These are phyloP conservation scores for Boletus smithii DNA, from an alignment of 1,284 basidiomycete genomes.

Conservation along the genomic window DNA sequence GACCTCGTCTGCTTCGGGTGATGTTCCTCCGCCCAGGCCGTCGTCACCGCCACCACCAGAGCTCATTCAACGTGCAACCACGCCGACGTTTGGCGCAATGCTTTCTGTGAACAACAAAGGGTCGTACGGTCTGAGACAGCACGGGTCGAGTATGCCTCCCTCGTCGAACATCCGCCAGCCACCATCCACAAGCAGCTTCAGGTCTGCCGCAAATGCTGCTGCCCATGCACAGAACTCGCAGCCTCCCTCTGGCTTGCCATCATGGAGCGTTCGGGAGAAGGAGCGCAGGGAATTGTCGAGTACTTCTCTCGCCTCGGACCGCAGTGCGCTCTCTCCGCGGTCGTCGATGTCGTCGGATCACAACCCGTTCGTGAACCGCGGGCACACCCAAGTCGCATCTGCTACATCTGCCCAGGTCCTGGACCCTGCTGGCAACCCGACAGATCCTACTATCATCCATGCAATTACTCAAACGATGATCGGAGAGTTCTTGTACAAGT, in stretches of 20 bases:
- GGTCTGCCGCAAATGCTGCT: slow-evolving; percentile 62
- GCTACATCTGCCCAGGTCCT: slow-evolving; percentile 39
- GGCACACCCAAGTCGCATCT: slow-evolving; percentile 34
- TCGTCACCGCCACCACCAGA: slow-evolving; percentile 88
- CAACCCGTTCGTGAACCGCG: slow-evolving; percentile 42
- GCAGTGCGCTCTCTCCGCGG: slow-evolving; percentile 62
- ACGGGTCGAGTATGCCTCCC: slow-evolving; percentile 71
- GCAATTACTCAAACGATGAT: slow-evolving; percentile 99
- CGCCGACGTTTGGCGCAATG: slow-evolving; percentile 68
- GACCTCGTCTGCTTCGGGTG: slow-evolving; percentile 48
- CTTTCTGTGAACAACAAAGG: slow-evolving; percentile 55
- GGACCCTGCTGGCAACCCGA: slow-evolving; percentile 39
- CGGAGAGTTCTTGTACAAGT: slow-evolving; percentile 98
- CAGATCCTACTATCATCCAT: slow-evolving; percentile 87
- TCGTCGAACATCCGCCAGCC: slow-evolving; percentile 62
- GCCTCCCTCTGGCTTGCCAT: slow-evolving; percentile 39
- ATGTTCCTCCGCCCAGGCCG: slow-evolving; percentile 73
- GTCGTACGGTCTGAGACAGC: slow-evolving; percentile 47
- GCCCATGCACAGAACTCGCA: slow-evolving; percentile 45
- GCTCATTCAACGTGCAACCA: slow-evolving; percentile 82
- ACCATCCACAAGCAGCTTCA: slow-evolving; percentile 77
- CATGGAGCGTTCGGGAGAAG: slow-evolving; percentile 46
- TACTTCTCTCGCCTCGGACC: slow-evolving; percentile 63
- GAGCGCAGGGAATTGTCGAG: slow-evolving; percentile 56
- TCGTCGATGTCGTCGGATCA: slow-evolving; percentile 79